Percentiles rank a stretch among this genome's conserved stretches.
phyloP scores from a whole-genome alignment of 495 filamentous ascomycete genomes.

The Hyaloscypha hepaticicola region DNA sequence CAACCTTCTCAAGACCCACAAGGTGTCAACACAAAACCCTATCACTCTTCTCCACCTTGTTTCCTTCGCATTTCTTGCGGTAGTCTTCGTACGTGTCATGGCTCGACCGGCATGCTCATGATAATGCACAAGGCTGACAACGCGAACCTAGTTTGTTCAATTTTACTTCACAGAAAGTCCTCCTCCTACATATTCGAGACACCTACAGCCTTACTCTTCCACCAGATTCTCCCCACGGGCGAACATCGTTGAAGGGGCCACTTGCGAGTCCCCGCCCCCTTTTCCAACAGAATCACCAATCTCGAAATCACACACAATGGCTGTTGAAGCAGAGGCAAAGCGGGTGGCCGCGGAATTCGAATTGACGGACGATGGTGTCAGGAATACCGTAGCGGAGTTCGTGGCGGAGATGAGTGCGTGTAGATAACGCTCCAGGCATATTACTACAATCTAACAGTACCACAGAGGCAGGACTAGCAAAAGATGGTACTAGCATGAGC shows the following conservation, averaged over 20 bases:
- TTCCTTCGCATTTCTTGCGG: conserved; percentile 42
- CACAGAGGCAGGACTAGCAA: conserved; percentile 73
- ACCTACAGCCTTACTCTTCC: conserved; percentile 12
- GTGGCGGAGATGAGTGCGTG: conserved; percentile 75
- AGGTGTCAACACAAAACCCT: conserved; percentile 26
- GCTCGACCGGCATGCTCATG: background rate
- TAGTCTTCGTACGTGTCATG: conserved; percentile 46
- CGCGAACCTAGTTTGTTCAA: conserved; percentile 26
- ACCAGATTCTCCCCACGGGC: conserved; percentile 43
- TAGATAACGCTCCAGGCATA: background rate
- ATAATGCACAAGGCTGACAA: conserved; percentile 4
- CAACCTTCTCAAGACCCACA: conserved; percentile 21
- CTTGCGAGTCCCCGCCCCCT: conserved; percentile 47
- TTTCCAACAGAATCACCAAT: conserved; percentile 47
- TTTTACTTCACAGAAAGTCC: conserved; percentile 23
- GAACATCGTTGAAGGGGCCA: conserved; percentile 35
- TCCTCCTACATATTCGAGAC: conserved; percentile 12
- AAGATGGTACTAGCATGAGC: conserved; percentile 76
- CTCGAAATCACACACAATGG: conserved; percentile 50
- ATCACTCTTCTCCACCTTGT: conserved; percentile 38
- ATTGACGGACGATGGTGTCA: conserved; percentile 74
- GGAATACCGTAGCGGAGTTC: conserved; percentile 79
- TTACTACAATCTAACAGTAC: conserved; percentile 9
- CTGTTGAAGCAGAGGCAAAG: conserved; percentile 70
- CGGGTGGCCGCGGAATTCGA: conserved; percentile 84